These are phyloP conservation scores for Aspergillus piperis DNA, from an alignment of 2,329 filamentous ascomycete genomes.

Conservation along the genomic window DNA sequence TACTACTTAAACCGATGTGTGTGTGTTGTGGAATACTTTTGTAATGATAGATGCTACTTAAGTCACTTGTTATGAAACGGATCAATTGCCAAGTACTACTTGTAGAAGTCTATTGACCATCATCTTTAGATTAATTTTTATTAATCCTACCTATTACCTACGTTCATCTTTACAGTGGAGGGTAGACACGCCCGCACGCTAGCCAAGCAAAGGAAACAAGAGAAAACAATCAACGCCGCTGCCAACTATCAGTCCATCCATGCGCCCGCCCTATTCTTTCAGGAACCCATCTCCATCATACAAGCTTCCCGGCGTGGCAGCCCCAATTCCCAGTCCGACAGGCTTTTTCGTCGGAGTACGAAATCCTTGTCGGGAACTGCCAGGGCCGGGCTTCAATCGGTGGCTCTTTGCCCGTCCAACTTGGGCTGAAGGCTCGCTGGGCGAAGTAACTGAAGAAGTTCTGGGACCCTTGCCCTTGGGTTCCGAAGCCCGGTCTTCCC, in stretches of 20 bases:
- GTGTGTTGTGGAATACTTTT: conserved; percentile 4
- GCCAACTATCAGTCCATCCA: neutral
- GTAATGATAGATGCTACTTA: neutral
- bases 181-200: conserved; percentile 4
- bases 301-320: conserved; percentile 48
- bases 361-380: conserved; percentile 22
- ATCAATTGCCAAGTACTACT: neutral
- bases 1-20: too few species aligned
- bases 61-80: neutral
- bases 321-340: conserved; percentile 32
- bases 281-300: conserved; percentile 47
- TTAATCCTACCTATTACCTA: conserved; percentile 16
- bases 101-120: neutral
- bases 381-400: neutral
- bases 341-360: conserved; percentile 32
- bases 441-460: conserved; percentile 18
- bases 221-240: conserved; percentile 2
- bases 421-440: conserved; percentile 12
- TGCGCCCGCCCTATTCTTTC: conserved; percentile 31
- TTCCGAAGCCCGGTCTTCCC: conserved; percentile 38
- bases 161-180: conserved; percentile 21
- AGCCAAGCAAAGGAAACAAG: conserved; percentile 8
- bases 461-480: conserved; percentile 12
- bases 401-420: conserved; percentile 1
- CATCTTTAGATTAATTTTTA: conserved; percentile 1